Conservation (phyloP, 495 filamentous ascomycete species). For the Chlorociboria aeruginascens region DNA sequence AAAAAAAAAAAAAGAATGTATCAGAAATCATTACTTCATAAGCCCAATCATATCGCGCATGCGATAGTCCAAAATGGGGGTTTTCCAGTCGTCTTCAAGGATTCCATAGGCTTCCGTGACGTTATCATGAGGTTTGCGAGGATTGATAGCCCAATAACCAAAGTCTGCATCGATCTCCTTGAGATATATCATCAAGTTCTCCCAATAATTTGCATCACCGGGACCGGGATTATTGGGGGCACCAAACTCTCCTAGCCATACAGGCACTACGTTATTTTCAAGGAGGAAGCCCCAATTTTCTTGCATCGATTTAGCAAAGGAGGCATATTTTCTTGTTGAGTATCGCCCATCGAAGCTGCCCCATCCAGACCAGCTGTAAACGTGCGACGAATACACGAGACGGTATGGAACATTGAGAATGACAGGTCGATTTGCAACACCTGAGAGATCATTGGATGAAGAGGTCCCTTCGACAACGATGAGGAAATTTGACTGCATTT, state of each 20-base stretch:
- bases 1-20: too few species aligned
- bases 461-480: conserved; percentile 50
- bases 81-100: conserved; percentile 45
- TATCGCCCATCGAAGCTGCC: conserved; percentile 39
- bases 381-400: conserved; percentile 50
- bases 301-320: conserved; percentile 44
- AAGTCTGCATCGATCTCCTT: conserved; percentile 43
- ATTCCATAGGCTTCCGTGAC: conserved; percentile 42
- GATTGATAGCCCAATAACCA: conserved; percentile 53
- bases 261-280: conserved; percentile 41
- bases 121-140: conserved; percentile 37
- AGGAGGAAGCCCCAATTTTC: conserved; percentile 50
- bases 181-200: conserved; percentile 41
- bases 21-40: conserved; percentile 13
- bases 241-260: conserved; percentile 52
- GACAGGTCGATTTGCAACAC: conserved; percentile 36
- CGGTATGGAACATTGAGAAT: conserved; percentile 35
- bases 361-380: conserved; percentile 53
- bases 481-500: conserved; percentile 45
- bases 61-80: conserved; percentile 41
- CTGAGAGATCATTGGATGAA: conserved; percentile 43
- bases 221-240: conserved; percentile 32
- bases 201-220: conserved; percentile 48
- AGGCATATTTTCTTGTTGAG: conserved; percentile 37
- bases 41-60: conserved; percentile 43